A percentile compares a stretch with the other conserved stretches of the same genome.
phyloP scores from a whole-genome alignment of 2,329 filamentous ascomycete genomes.

The Xylariaceae sp. region DNA sequence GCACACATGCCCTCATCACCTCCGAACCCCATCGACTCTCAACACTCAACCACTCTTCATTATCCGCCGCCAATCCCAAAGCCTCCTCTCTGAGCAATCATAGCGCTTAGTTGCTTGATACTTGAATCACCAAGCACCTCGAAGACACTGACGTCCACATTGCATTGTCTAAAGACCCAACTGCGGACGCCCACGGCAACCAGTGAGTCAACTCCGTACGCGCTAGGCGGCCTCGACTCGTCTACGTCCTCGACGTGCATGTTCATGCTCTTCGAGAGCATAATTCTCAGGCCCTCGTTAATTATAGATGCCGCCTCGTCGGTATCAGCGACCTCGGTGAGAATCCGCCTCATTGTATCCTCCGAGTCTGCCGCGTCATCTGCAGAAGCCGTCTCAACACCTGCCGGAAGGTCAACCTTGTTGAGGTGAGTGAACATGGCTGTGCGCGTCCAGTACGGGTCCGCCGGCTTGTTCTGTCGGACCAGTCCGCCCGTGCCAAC shows the following conservation, averaged over 20 bases:
- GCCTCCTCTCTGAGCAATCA: conserved; percentile 37
- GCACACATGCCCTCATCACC: background rate
- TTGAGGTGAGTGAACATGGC: conserved; percentile 53
- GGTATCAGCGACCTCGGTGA: conserved; percentile 30
- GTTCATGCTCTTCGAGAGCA: conserved; percentile 50
- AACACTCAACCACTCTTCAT: conserved; percentile 12
- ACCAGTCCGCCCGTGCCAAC: conserved; percentile 59
- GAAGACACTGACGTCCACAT: conserved; percentile 50
- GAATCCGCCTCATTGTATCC: conserved; percentile 35
- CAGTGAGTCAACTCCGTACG: conserved; percentile 56
- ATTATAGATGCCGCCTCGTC: conserved; percentile 41
- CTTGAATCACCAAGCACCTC: conserved; percentile 49
- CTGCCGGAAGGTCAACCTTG: conserved; percentile 46
- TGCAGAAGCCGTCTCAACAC: conserved; percentile 9
- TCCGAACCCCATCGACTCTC: background rate
- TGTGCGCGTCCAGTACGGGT: conserved; percentile 58
- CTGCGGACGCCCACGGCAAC: conserved; percentile 56
- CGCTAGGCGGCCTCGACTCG: conserved; percentile 42
- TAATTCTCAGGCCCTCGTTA: conserved; percentile 40
- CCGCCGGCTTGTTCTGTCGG: conserved; percentile 52
- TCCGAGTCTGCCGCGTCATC: conserved; percentile 6
- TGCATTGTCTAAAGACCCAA: conserved; percentile 51
- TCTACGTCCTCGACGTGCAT: conserved; percentile 51
- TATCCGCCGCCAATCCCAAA: conserved; percentile 11
- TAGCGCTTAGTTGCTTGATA: conserved; percentile 42